These are phyloP conservation scores for Sphaerostilbella broomeana DNA, from an alignment of 2,329 filamentous ascomycete species.

Conservation along the genomic window DNA sequence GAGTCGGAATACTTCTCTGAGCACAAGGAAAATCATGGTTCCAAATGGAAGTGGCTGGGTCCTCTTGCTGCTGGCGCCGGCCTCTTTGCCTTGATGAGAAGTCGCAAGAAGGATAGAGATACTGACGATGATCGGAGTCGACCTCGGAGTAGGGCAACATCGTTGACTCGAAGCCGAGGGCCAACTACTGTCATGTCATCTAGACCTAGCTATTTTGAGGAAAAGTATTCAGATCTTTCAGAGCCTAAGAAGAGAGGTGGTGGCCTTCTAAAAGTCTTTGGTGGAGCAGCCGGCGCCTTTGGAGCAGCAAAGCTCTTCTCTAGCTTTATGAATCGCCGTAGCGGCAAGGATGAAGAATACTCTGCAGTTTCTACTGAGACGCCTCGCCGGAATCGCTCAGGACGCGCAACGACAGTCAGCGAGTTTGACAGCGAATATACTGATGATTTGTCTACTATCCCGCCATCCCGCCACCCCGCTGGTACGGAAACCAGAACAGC, in stretches of 20 bases:
- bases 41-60: slow-evolving; percentile 40
- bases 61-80: slow-evolving; percentile 49
- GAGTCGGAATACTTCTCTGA: slow-evolving; percentile 36
- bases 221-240: slow-evolving; percentile 54
- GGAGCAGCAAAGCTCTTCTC: slow-evolving; percentile 58
- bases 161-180: slow-evolving; percentile 30
- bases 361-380: slow-evolving; percentile 58
- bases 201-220: slow-evolving; percentile 53
- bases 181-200: slow-evolving; percentile 50
- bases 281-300: slow-evolving; percentile 53
- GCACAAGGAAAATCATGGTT: slow-evolving; percentile 24
- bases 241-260: slow-evolving; percentile 37
- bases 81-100: slow-evolving; percentile 38
- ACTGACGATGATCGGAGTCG: slow-evolving; percentile 35
- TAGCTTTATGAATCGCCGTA: slow-evolving; percentile 49
- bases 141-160: slow-evolving; percentile 35
- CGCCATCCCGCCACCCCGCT: slow-evolving; percentile 39
- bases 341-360: slow-evolving; percentile 52
- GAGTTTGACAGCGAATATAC: slow-evolving; percentile 48
- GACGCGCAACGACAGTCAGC: slow-evolving; percentile 35
- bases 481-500: slow-evolving; percentile 42
- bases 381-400: slow-evolving; percentile 42
- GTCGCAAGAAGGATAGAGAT: slow-evolving; percentile 35
- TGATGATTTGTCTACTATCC: slow-evolving; percentile 36
- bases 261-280: slow-evolving; percentile 54